Base-by-base conservation (phyloP, 441 rosid species). In the Adansonia grandidieri region DNA sequence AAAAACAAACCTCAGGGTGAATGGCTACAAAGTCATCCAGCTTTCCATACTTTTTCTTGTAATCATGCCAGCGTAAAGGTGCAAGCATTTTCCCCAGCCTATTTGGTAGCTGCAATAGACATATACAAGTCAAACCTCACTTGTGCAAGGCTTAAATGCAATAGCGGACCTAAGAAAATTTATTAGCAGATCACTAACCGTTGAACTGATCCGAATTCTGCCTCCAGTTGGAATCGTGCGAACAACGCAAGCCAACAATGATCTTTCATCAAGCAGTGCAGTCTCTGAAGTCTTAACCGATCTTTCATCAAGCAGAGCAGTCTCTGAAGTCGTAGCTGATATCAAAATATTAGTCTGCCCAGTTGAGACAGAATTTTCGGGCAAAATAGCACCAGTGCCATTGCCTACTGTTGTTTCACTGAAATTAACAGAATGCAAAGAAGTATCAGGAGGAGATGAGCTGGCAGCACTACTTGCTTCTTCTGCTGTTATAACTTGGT, bases 151-250 rank as follows among this genome's bases (percentile, higher is more conserved):
- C 62, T 9, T 51, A 50, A 51, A 5, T 28, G 37, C 47, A 9
- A 72, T 47, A 72, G 47, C 47, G 11, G n/a, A 6, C 20, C 63
- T 0, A 51, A 51, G 62, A 48, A 75, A 22, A 15, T 51, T 8
- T 3, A 14, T 78, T 37, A 44, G 69, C 60, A 71, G 14, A 71
- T 74, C 75, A 85, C 92, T 68, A 40, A 95, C 99, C 86, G 98
- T 96, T 81, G 99, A 87, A 80, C 90, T 87, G 48, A 96, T 94
- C 74, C 88, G 91, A 79, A 94, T 96, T 85, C 87, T 89, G 54
- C 98, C 99, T 80, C 97, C 97, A 78, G 98, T 84, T 57, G 99
- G 99, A 80, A 96, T 88, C 1, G 98, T 92, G 32, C 32, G 32
- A 28, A 28, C 32, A 28, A 28, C 2, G 32, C 32, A 28, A 28